These are phyloP conservation scores for Fragaria iinumae DNA, from an alignment of 306 rosid species.

Conservation along the genomic window DNA sequence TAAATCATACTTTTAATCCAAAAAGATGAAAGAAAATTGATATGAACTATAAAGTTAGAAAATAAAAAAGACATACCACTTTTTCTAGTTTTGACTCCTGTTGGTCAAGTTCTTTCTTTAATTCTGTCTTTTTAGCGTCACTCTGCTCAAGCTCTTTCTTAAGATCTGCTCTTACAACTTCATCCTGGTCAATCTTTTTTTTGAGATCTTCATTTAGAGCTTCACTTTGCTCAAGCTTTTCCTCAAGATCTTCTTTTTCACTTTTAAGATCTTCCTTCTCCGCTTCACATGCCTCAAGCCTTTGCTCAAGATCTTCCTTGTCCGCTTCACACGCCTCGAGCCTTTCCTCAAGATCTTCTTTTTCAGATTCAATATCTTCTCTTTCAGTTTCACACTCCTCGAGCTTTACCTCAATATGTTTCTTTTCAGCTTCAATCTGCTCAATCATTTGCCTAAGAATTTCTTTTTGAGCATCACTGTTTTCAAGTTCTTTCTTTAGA, in stretches of 20 bases:
- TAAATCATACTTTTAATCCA: background rate
- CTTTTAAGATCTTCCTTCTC: constrained; percentile 8
- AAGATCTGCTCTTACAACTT: constrained; percentile 36
- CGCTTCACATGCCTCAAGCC: background rate
- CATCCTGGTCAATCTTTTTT: constrained; percentile 28
- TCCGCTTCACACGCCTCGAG: background rate
- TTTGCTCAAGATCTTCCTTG: constrained; percentile 5
- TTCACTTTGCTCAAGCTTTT: constrained; percentile 40
- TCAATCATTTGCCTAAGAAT: background rate
- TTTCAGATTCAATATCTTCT: constrained; percentile 47
- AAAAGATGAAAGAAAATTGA: background rate
- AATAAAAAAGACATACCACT: constrained; percentile 35
- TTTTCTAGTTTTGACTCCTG: constrained; percentile 20
- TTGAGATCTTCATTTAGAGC: constrained; percentile 42
- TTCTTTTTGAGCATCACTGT: constrained; percentile 34
- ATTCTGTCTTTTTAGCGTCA: background rate
- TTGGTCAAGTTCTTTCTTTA: background rate
- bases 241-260: constrained; percentile 11
- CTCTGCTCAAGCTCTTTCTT: background rate
- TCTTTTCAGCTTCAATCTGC: background rate
- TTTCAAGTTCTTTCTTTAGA: background rate
- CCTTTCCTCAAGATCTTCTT: constrained; percentile 32
- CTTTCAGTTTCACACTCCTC: constrained; percentile 47
- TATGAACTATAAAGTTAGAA: background rate
- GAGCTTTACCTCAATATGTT: constrained; percentile 26